Evolutionary conservation across 1,284 basidiomycete genomes (phyloP).

Genomic region (Microbotryomycetes sp.): DNA sequence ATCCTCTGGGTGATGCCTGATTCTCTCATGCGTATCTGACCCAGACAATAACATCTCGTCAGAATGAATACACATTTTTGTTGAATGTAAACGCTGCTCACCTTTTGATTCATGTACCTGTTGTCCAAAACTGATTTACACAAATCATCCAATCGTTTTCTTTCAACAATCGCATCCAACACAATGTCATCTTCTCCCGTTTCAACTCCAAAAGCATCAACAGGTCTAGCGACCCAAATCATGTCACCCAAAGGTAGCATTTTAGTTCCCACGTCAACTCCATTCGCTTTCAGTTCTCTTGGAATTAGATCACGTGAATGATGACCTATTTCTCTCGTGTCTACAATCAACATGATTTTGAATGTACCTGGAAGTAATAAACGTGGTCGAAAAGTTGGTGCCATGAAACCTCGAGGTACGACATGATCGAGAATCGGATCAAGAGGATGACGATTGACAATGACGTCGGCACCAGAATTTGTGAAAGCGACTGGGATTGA

Average conservation of each 20-base stretch:
- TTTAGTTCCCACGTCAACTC: constrained; percentile 47
- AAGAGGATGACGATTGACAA: constrained; percentile 31
- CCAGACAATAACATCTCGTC: neutral
- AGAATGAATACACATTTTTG: neutral
- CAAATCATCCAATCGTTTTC: constrained; percentile 54
- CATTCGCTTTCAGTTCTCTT: constrained; percentile 41
- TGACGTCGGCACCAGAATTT: neutral
- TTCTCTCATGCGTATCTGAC: constrained; percentile 47
- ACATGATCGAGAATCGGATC: constrained; percentile 21
- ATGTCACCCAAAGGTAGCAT: constrained; percentile 52
- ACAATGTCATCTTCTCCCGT: constrained; percentile 46
- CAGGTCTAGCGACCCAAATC: constrained; percentile 50
- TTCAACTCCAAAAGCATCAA: constrained; percentile 37
- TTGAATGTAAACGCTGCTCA: constrained; percentile 34
- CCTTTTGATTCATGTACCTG: constrained; percentile 53
- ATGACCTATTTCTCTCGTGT: constrained; percentile 48
- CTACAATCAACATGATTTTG: constrained; percentile 51
- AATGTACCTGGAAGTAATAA: constrained; percentile 48
- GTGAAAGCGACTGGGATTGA: neutral
- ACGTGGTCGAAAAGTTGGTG: constrained; percentile 42
- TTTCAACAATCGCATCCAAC: constrained; percentile 52
- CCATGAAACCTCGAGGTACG: constrained; percentile 5
- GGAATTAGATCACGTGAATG: constrained; percentile 15
- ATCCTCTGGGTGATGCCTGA: constrained; percentile 50
- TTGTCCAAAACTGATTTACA: constrained; percentile 50